Percentiles rank a stretch among this genome's conserved stretches.
Evolutionary conservation across 495 filamentous ascomycete species (phyloP).

Genomic region (Aspergillus egyptiacus): DNA sequence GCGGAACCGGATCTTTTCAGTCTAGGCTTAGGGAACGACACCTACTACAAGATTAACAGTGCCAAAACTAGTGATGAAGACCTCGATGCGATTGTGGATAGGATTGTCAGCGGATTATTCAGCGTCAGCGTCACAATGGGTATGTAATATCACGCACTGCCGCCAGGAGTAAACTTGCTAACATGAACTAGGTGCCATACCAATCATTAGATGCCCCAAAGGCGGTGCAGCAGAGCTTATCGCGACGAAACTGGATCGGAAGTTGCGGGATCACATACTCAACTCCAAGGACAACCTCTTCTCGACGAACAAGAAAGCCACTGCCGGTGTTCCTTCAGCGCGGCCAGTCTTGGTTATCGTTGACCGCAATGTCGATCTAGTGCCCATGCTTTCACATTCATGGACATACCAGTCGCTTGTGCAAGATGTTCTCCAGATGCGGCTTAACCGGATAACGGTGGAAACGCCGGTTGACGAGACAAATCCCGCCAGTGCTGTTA

Average conservation of each 20-base stretch:
- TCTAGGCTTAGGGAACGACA: conserved; percentile 78
- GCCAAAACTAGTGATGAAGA: conserved; percentile 84
- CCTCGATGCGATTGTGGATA: conserved; percentile 78
- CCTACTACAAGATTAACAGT: conserved; percentile 94
- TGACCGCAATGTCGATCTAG: conserved; percentile 90
- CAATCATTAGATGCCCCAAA: conserved; percentile 87
- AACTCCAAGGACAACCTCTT: conserved; percentile 98
- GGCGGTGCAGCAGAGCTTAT: conserved; percentile 93
- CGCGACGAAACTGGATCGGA: conserved; percentile 86
- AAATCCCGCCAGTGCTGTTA: conserved; percentile 61
- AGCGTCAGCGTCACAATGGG: conserved; percentile 97
- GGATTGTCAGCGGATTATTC: conserved; percentile 89
- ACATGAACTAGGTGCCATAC: conserved; percentile 63
- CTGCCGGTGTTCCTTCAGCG: conserved; percentile 58
- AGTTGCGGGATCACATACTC: conserved; percentile 91
- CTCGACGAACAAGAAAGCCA: conserved; percentile 46
- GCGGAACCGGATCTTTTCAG: conserved; percentile 95
- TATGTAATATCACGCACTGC: conserved; percentile 28
- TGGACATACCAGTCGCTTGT: conserved; percentile 98
- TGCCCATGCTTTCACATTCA: conserved; percentile 98
- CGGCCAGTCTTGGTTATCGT: conserved; percentile 83
- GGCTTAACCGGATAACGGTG: conserved; percentile 92
- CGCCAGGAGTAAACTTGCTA: background rate
- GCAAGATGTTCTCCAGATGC: conserved; percentile 90
- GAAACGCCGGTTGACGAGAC: conserved; percentile 72